Evolutionary conservation across 306 rosid species (phyloP).

Genomic region (apple (Malus domestica)): DNA sequence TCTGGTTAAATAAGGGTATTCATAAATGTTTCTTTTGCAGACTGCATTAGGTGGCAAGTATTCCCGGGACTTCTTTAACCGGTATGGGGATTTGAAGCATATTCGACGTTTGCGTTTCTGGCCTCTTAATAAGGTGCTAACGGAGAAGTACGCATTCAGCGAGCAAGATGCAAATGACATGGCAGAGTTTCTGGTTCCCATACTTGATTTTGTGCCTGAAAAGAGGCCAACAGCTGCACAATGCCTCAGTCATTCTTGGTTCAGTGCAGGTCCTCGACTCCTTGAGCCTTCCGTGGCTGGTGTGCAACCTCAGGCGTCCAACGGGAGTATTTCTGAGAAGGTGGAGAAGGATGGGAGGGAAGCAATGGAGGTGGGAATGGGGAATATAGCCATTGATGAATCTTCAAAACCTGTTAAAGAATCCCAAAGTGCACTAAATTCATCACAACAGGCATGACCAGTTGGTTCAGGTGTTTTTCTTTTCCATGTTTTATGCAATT

Average conservation of each 20-base stretch:
- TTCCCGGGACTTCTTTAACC: constrained; percentile 75
- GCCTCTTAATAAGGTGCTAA: constrained; percentile 71
- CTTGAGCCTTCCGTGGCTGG: constrained; percentile 20
- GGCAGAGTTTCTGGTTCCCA: constrained; percentile 56
- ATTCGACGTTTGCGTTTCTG: constrained; percentile 71
- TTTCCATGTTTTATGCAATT: background rate
- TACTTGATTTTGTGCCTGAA: constrained; percentile 80
- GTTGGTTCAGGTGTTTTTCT: background rate
- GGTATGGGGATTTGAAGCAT: constrained; percentile 77
- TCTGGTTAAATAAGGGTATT: background rate
- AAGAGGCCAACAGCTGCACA: constrained; percentile 73
- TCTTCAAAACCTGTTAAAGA: constrained; percentile 10
- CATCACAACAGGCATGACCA: background rate
- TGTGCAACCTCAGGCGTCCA: background rate
- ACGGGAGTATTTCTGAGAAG: constrained; percentile 4
- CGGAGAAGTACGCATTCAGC: constrained; percentile 66
- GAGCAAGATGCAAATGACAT: constrained; percentile 65
- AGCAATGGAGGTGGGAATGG: constrained; percentile 23
- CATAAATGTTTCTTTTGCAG: constrained; percentile 22
- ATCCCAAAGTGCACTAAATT: background rate
- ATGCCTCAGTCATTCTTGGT: constrained; percentile 80
- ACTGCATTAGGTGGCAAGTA: constrained; percentile 78
- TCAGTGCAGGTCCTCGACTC: constrained; percentile 52
- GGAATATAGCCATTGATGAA: constrained; percentile 24
- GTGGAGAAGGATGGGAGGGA: constrained; percentile 17